Percentiles rank a stretch among this genome's conserved stretches.
phyloP scores from a whole-genome alignment of 345 rosid genomes.

The Aethionema arabicum region DNA sequence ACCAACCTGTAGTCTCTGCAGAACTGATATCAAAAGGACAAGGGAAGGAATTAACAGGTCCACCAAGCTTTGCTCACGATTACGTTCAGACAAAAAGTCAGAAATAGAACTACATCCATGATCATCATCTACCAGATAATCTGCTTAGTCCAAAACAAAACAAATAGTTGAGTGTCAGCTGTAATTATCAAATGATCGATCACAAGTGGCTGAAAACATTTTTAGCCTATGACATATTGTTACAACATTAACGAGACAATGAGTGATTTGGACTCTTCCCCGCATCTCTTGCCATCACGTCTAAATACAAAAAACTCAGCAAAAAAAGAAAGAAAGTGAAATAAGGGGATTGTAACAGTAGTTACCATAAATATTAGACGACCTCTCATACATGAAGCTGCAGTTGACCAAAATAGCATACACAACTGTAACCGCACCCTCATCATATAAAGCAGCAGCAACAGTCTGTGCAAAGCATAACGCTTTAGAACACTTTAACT shows the following conservation, averaged over 20 bases:
- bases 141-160: constrained; percentile 45
- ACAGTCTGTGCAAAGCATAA: constrained; percentile 58
- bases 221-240: constrained; percentile 1
- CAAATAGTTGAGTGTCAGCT: constrained; percentile 28
- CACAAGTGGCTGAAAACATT: constrained; percentile 19
- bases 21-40: constrained; percentile 65
- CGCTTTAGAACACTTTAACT: constrained; percentile 16
- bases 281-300: constrained; percentile 19
- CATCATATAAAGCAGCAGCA: constrained; percentile 81
- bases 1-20: constrained; percentile 81
- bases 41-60: constrained; percentile 85
- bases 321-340: neutral
- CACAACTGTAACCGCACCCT: constrained; percentile 79
- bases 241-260: constrained; percentile 7
- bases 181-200: constrained; percentile 14
- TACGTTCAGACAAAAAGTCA: constrained; percentile 89
- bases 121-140: constrained; percentile 97
- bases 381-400: constrained; percentile 93
- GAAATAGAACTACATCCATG: constrained; percentile 93
- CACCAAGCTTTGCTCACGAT: constrained; percentile 91
- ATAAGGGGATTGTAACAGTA: constrained; percentile 17
- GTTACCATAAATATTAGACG: constrained; percentile 86
- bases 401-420: constrained; percentile 82
- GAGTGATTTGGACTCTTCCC: constrained; percentile 17
- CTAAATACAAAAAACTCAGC: constrained; percentile 12